phyloP scores from a whole-genome alignment of 805 yeast genomes.

The Candida lessepsii region DNA sequence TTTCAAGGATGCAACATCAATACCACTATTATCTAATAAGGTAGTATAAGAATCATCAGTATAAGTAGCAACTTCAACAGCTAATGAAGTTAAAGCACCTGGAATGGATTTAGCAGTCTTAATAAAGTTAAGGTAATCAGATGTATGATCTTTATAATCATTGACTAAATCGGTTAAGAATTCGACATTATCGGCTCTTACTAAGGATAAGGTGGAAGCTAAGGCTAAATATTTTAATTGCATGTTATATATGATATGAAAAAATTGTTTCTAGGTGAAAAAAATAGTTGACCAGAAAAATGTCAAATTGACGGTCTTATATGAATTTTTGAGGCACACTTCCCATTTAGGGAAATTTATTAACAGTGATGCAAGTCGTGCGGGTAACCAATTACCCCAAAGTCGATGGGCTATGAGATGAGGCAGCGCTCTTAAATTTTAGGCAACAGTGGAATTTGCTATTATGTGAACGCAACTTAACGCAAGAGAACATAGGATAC shows the following conservation, averaged over 20 bases:
- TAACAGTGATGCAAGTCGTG: conserved; percentile 4
- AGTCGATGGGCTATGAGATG: conserved; percentile 4
- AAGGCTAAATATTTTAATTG: conserved; percentile 9
- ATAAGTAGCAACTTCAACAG: conserved; percentile 30
- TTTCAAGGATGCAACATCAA: conserved; percentile 23
- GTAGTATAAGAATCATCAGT: conserved; percentile 39
- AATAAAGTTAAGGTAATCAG: conserved; percentile 27
- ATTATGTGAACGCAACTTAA: too few relatives aligned
- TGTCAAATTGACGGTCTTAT: conserved; percentile 2
- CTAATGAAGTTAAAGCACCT: conserved; percentile 27
- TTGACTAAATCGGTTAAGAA: conserved; percentile 36
- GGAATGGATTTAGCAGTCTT: conserved; percentile 30
- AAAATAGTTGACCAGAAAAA: background rate
- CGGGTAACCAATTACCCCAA: conserved; percentile 5
- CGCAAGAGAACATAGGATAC: too few relatives aligned
- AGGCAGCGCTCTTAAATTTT: background rate
- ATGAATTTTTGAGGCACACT: background rate
- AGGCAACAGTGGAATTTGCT: too few relatives aligned
- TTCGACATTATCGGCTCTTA: conserved; percentile 19
- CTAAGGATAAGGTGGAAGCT: conserved; percentile 13
- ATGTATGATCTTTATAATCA: conserved; percentile 28
- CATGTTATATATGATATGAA: conserved; percentile 1
- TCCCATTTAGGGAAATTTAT: conserved; percentile 6
- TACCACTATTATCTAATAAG: conserved; percentile 22
- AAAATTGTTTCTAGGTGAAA: background rate